Evolutionary conservation across 2,329 filamentous ascomycete species (phyloP).

Genomic region (Penicillium griseofulvum): DNA sequence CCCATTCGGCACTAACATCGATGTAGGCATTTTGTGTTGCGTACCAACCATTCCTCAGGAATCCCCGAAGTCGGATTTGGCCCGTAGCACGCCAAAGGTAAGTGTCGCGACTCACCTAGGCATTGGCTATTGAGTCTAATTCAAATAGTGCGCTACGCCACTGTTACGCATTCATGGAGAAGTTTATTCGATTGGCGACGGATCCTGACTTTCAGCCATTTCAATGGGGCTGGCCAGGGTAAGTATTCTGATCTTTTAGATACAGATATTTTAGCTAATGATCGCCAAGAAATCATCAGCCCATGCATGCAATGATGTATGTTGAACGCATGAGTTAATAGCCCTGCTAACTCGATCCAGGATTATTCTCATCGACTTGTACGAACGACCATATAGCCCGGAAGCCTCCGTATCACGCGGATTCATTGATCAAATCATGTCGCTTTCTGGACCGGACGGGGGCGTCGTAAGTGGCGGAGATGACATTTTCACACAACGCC

Average conservation of each 20-base stretch:
- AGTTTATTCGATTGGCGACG: conserved; percentile 47
- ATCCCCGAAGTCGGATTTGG: conserved; percentile 49
- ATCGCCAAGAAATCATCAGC: conserved; percentile 38
- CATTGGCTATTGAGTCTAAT: conserved; percentile 8
- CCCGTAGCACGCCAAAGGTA: conserved; percentile 45
- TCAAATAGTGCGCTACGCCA: conserved; percentile 44
- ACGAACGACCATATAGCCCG: conserved; percentile 46
- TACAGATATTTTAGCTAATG: neutral
- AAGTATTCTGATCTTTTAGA: conserved; percentile 11
- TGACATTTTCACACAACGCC: conserved; percentile 44
- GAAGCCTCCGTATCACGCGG: conserved; percentile 47
- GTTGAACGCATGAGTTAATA: neutral
- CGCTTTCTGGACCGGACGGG: conserved; percentile 45
- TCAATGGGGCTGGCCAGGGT: conserved; percentile 50
- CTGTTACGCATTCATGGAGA: conserved; percentile 50
- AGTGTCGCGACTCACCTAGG: neutral
- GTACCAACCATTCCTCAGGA: conserved; percentile 50
- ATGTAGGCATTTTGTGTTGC: conserved; percentile 46
- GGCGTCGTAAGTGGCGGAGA: conserved; percentile 48
- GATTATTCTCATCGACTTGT: conserved; percentile 51
- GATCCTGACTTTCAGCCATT: conserved; percentile 50
- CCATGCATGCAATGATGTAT: conserved; percentile 46
- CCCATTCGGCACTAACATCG: neutral
- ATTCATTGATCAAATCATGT: conserved; percentile 48
- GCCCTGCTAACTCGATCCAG: conserved; percentile 21